Base-by-base conservation (phyloP, 345 rosid species). In the Angophora floribunda region DNA sequence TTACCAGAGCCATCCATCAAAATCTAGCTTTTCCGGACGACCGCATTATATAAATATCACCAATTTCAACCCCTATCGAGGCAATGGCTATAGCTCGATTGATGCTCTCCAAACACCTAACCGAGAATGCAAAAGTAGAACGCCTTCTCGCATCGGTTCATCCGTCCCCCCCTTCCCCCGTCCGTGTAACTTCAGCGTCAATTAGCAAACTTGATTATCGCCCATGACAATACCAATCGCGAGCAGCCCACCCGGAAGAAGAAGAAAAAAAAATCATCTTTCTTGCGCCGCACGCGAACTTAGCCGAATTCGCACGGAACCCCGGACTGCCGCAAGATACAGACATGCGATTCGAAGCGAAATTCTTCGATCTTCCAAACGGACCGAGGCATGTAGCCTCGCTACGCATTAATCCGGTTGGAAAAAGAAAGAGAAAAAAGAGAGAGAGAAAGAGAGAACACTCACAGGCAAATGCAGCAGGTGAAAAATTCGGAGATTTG, bases 381-480 rank as follows among this genome's bases (percentile, higher is more conserved):
- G 82, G 26, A 36, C 82, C 45, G 47, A 70, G 7, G 41, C 26
- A 70, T 36, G 22, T 41, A 6, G 6, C 26, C 24, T 70, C 22
- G 47, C 47, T 2, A 70, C 82, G 82, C 9, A 10, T 36, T 13
- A 19, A 70, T 70, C 82, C 47, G 47, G 41, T 2, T 3, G 44
- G 24, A 1, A 21, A 36, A 1, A 70, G 80, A 75, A 12, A 36
- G 47, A 17, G 82, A 57, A 57, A 5, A 1, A 9, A 16, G 47
- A 3, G 30, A 21, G 55, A 5, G 13, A 17, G 24, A 41, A 2
- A 30, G 47, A 12, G 2, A 86, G 85, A 88, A 50, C 85, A 85
- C 93, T 92, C 90, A 95, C 99, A 94, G 90, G 92, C 98, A 95
- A 86, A 96, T 89, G 93, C 95, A 93, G 88, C 98, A 96, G 75